Conservation (phyloP, 2,329 filamentous ascomycete species). For the Claviceps pazoutovae region DNA sequence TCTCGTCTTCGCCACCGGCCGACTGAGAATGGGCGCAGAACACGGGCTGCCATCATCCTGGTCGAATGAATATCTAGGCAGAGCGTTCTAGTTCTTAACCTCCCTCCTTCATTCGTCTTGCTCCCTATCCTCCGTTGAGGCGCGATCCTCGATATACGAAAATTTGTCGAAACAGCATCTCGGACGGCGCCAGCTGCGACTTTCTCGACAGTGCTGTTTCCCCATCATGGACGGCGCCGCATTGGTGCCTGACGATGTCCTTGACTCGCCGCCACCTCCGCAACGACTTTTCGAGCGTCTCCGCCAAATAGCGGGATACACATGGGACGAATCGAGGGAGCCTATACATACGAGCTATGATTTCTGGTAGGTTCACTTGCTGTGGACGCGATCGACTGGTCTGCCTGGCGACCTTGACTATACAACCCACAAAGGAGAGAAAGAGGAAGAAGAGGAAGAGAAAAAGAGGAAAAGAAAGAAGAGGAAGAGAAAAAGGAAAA, state of each 20-base stretch:
- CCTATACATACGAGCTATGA: slow-evolving; percentile 64
- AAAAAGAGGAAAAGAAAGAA: background rate
- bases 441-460: background rate
- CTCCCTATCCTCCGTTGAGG: background rate
- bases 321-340: slow-evolving; percentile 53
- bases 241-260: slow-evolving; percentile 36
- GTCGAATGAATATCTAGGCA: slow-evolving; percentile 13
- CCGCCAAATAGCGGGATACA: slow-evolving; percentile 58
- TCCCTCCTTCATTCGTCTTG: background rate
- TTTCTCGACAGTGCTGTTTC: slow-evolving; percentile 7
- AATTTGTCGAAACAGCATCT: background rate
- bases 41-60: slow-evolving; percentile 9
- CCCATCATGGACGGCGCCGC: slow-evolving; percentile 36
- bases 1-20: slow-evolving; percentile 6
- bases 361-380: slow-evolving; percentile 50
- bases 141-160: background rate
- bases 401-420: background rate
- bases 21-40: slow-evolving; percentile 20
- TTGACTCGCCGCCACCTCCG: slow-evolving; percentile 53
- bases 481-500: background rate
- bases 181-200: slow-evolving; percentile 1
- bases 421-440: background rate
- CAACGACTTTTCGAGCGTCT: slow-evolving; percentile 59
- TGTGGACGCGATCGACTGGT: background rate
- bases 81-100: slow-evolving; percentile 10